Conservation (phyloP, 352 stramenopile genomes). For the Thalassiosira hispida region DNA sequence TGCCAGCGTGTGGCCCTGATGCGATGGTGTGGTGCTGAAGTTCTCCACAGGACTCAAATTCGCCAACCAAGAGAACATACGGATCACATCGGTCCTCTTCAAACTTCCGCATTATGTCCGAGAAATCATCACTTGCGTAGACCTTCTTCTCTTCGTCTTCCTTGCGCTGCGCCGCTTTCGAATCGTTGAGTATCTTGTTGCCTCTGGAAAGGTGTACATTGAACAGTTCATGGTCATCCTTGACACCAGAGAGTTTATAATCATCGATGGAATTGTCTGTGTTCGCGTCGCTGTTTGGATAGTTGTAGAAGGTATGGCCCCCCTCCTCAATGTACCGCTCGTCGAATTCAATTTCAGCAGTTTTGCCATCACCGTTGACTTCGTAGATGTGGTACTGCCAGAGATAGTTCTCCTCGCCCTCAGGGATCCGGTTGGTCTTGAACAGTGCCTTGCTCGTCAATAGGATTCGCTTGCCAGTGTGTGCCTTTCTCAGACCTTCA, state of each 20-base stretch:
- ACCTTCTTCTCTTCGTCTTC: background rate
- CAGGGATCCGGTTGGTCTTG: background rate
- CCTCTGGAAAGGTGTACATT: background rate
- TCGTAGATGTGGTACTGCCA: slow-evolving; percentile 6
- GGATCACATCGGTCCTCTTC: background rate
- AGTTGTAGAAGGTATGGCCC: slow-evolving; percentile 12
- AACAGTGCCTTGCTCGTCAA: slow-evolving; percentile 1
- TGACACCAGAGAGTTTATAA: background rate
- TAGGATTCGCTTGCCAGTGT: slow-evolving; percentile 4
- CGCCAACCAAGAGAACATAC: slow-evolving; percentile 3
- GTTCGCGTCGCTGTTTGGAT: background rate
- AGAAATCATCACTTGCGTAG: background rate
- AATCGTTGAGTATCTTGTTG: slow-evolving; percentile 2
- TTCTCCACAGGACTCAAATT: background rate
- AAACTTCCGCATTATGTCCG: slow-evolving; percentile 1
- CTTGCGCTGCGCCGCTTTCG: background rate
- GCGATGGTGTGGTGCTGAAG: background rate
- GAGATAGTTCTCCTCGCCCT: slow-evolving; percentile 16
- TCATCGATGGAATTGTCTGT: background rate
- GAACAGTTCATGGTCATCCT: slow-evolving; percentile 10
- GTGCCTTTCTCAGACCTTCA: no score
- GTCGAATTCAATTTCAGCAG: slow-evolving; percentile 14
- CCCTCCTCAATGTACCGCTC: background rate
- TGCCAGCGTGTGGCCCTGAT: background rate
- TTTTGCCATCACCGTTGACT: slow-evolving; percentile 18